phyloP scores from a whole-genome alignment of 805 yeast genomes.

The Wickerhamiella musiphila region DNA sequence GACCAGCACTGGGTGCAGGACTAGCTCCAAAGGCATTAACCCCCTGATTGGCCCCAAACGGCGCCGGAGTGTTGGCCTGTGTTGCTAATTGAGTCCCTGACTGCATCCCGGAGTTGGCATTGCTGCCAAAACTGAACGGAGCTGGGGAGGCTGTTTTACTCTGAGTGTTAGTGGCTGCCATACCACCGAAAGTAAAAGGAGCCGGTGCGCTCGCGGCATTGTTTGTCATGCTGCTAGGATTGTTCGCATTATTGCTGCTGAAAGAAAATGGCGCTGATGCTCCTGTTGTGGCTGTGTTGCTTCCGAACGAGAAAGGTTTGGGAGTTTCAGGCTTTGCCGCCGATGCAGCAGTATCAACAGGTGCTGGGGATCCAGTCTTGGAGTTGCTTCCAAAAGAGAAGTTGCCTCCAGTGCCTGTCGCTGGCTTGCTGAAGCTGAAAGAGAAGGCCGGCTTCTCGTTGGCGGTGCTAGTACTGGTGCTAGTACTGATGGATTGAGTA shows the following conservation, averaged over 20 bases:
- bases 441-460: too few species aligned
- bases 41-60: background rate
- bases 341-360: background rate
- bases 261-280: background rate
- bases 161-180: too few species aligned
- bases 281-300: background rate
- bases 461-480: too few species aligned
- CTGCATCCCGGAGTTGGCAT: background rate
- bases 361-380: background rate
- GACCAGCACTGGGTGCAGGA: background rate
- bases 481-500: too few species aligned
- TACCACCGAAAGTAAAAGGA: background rate
- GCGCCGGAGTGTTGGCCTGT: background rate
- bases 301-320: slow-evolving; percentile 3
- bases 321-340: slow-evolving; percentile 2
- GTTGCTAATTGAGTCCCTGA: background rate
- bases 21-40: background rate
- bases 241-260: background rate
- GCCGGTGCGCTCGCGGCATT: too few species aligned
- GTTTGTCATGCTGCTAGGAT: too few species aligned
- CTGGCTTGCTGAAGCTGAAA: background rate
- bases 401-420: background rate
- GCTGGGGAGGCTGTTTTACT: background rate
- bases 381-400: slow-evolving; percentile 2
- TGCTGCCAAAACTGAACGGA: background rate